These are phyloP conservation scores for Aureobasidium sp. DNA, from an alignment of 2,329 filamentous ascomycete genomes.

Conservation along the genomic window DNA sequence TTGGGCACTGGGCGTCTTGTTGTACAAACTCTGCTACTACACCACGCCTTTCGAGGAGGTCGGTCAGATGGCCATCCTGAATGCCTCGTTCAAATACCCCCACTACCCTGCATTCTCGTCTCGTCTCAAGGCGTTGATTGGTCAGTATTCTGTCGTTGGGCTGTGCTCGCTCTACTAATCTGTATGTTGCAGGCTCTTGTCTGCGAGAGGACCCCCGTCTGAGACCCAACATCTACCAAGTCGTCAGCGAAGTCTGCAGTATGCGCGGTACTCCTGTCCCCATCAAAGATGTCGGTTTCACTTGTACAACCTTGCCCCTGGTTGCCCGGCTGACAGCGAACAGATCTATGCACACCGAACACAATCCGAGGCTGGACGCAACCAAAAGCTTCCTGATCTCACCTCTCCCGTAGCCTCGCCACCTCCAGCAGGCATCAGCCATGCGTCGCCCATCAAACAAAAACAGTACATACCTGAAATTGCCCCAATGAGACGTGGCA, in stretches of 20 bases:
- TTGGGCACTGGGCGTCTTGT: conserved; percentile 86
- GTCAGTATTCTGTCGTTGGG: conserved; percentile 42
- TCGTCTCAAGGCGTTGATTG: conserved; percentile 78
- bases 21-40: conserved; percentile 99
- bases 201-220: conserved; percentile 69
- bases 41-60: conserved; percentile 98
- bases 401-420: conserved; percentile 44
- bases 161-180: conserved; percentile 13
- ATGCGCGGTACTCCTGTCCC: conserved; percentile 85
- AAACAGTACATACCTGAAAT: conserved; percentile 76
- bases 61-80: conserved; percentile 92
- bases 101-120: conserved; percentile 84
- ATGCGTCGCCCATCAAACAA: conserved; percentile 51
- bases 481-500: conserved; percentile 83
- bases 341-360: conserved; percentile 47
- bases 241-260: conserved; percentile 72
- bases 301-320: neutral
- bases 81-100: conserved; percentile 89
- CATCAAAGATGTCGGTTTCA: conserved; percentile 67
- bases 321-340: conserved; percentile 18
- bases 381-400: conserved; percentile 48
- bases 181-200: conserved; percentile 61
- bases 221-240: conserved; percentile 90
- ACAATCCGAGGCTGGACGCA: conserved; percentile 53
- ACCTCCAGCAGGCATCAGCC: conserved; percentile 22